phyloP scores from a whole-genome alignment of 2,329 filamentous ascomycete species.

The Aspergillus sp. region DNA sequence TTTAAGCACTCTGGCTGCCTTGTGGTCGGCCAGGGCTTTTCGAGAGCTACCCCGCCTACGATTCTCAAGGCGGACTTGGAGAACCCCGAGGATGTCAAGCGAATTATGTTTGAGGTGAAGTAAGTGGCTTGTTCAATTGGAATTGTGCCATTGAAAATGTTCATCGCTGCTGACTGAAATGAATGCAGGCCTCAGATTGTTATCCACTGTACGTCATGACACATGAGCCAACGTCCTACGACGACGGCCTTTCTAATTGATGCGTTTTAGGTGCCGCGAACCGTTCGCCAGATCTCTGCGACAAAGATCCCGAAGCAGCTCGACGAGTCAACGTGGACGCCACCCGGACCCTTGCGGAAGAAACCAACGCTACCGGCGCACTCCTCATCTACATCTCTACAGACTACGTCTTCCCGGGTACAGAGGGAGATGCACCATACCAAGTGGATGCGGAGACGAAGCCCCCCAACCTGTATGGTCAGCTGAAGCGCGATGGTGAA shows the following conservation, averaged over 20 bases:
- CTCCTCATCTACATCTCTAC: conserved; percentile 62
- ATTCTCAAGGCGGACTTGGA: conserved; percentile 56
- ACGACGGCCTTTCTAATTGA: conserved; percentile 6
- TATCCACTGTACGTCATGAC: conserved; percentile 65
- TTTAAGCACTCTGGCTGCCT: conserved; percentile 66
- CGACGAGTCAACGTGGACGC: conserved; percentile 70
- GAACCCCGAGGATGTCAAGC: conserved; percentile 41
- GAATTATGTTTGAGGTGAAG: conserved; percentile 49
- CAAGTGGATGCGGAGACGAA: conserved; percentile 57
- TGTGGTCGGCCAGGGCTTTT: conserved; percentile 70
- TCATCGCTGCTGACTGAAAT: neutral
- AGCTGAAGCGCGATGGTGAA: conserved; percentile 68
- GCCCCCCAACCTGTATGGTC: conserved; percentile 75
- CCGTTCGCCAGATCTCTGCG: conserved; percentile 80
- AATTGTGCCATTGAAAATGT: neutral
- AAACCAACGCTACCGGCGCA: conserved; percentile 54
- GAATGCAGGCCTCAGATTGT: conserved; percentile 64
- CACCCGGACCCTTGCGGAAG: conserved; percentile 60
- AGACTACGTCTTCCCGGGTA: conserved; percentile 73
- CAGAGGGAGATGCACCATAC: conserved; percentile 82
- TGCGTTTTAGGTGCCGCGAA: conserved; percentile 67
- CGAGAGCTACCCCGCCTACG: conserved; percentile 65
- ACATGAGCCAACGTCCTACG: neutral
- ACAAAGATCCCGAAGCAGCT: conserved; percentile 71
- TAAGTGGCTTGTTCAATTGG: conserved; percentile 24